A percentile compares a stretch with the other conserved stretches of the same genome.
Conservation (phyloP, 2,329 filamentous ascomycete species). For the Aspergillus alliaceus region DNA sequence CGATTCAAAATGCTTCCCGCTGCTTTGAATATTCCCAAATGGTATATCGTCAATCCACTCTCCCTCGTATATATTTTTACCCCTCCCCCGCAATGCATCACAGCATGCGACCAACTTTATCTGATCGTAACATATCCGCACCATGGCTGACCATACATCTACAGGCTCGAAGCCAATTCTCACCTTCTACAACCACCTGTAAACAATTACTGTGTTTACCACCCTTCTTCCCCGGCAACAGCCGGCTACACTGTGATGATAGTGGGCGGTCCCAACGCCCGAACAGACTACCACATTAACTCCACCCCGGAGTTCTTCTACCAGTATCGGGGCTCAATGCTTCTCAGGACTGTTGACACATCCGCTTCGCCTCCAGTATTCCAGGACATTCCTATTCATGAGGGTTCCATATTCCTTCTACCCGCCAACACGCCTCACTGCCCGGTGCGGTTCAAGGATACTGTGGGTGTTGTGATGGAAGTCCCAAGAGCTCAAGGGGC, state of each 20-base stretch:
- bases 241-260: slow-evolving; percentile 91
- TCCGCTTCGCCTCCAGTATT: slow-evolving; percentile 57
- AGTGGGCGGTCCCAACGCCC: slow-evolving; percentile 91
- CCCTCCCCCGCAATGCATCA: slow-evolving; percentile 20
- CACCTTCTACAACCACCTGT: slow-evolving; percentile 91
- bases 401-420: slow-evolving; percentile 91
- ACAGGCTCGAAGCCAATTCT: slow-evolving; percentile 84
- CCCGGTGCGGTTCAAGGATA: slow-evolving; percentile 87
- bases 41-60: slow-evolving; percentile 28
- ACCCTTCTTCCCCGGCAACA: slow-evolving; percentile 65
- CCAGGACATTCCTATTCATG: slow-evolving; percentile 82
- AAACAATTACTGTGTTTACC: slow-evolving; percentile 97
- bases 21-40: slow-evolving; percentile 48
- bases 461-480: slow-evolving; percentile 91
- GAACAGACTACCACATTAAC: slow-evolving; percentile 99
- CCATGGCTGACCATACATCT: background rate
- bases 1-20: slow-evolving; percentile 33
- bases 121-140: background rate
- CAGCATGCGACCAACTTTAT: background rate
- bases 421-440: slow-evolving; percentile 96
- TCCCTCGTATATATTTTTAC: background rate
- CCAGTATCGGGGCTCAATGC: slow-evolving; percentile 90
- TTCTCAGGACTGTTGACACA: slow-evolving; percentile 83
- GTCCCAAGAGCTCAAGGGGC: slow-evolving; percentile 70
- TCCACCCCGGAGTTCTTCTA: slow-evolving; percentile 97